A percentile compares a stretch with the other conserved stretches of the same genome.
Evolutionary conservation across 169 alveolate genomes (phyloP).

Genomic region (Plasmodium coatneyi): DNA sequence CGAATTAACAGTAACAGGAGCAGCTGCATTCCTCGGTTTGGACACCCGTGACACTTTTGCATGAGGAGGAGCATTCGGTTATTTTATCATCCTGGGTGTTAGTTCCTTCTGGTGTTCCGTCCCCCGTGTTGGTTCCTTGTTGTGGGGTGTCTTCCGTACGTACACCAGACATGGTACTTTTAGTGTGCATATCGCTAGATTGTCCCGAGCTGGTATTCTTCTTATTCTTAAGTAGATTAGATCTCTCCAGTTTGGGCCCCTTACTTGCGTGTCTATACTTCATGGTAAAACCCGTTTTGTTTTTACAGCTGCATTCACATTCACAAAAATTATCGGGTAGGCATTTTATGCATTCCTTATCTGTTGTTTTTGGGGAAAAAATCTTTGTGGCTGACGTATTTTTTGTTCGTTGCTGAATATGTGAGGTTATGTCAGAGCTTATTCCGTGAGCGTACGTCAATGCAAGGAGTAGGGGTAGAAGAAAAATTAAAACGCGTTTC

Average conservation of each 20-base stretch:
- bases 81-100: conserved; percentile 9
- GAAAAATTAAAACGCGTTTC: background rate
- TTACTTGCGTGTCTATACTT: conserved; percentile 61
- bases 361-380: conserved; percentile 36
- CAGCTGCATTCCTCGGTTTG: conserved; percentile 73
- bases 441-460: conserved; percentile 13
- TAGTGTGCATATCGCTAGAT: background rate
- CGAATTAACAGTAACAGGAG: conserved; percentile 60
- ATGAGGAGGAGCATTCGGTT: conserved; percentile 60
- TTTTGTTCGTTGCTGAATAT: background rate
- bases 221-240: background rate
- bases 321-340: conserved; percentile 71
- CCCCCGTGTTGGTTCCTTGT: conserved; percentile 1
- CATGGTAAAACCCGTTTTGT: conserved; percentile 72
- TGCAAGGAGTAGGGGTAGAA: background rate
- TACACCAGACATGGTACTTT: background rate
- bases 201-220: conserved; percentile 14
- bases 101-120: conserved; percentile 4
- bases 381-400: conserved; percentile 45
- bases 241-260: conserved; percentile 11
- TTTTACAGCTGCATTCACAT: conserved; percentile 68
- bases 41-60: conserved; percentile 64
- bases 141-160: background rate
- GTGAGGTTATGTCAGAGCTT: background rate
- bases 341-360: conserved; percentile 57